A percentile compares a stretch with the other conserved stretches of the same genome.
Conservation (phyloP, 257 asterid genomes). For the Fraxinus pennsylvanica region DNA sequence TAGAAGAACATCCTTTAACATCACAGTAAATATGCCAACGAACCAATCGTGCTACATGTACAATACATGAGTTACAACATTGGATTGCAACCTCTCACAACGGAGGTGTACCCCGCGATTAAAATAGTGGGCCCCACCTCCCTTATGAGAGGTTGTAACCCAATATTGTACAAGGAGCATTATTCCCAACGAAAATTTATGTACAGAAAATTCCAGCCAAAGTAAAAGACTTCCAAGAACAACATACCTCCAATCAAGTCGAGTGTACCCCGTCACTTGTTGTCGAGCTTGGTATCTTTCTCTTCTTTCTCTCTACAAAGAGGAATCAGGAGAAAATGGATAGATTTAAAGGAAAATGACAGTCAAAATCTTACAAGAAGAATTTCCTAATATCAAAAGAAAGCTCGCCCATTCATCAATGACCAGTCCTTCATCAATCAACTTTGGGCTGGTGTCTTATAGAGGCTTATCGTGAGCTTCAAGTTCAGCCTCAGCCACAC, state of each 20-base stretch:
- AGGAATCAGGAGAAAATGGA: conserved; percentile 12
- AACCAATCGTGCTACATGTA: background rate
- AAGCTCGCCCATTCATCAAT: conserved; percentile 83
- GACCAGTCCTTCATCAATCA: conserved; percentile 70
- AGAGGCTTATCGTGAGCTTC: conserved; percentile 77
- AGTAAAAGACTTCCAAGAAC: conserved; percentile 18
- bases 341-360: conserved; percentile 8
- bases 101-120: no score
- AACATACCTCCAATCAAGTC: conserved; percentile 32
- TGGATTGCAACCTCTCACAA: no score
- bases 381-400: background rate
- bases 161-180: no score
- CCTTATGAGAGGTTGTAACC: no score
- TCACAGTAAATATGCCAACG: conserved; percentile 31
- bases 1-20: background rate
- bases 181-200: conserved; percentile 21
- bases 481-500: conserved; percentile 79
- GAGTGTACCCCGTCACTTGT: conserved; percentile 80
- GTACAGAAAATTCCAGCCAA: conserved; percentile 18
- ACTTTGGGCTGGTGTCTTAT: conserved; percentile 67
- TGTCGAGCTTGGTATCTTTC: conserved; percentile 87
- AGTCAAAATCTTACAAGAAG: background rate
- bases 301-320: conserved; percentile 83
- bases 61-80: no score
- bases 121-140: no score